Conservation (phyloP, 306 rosid genomes). For the Cicer yamashitae region DNA sequence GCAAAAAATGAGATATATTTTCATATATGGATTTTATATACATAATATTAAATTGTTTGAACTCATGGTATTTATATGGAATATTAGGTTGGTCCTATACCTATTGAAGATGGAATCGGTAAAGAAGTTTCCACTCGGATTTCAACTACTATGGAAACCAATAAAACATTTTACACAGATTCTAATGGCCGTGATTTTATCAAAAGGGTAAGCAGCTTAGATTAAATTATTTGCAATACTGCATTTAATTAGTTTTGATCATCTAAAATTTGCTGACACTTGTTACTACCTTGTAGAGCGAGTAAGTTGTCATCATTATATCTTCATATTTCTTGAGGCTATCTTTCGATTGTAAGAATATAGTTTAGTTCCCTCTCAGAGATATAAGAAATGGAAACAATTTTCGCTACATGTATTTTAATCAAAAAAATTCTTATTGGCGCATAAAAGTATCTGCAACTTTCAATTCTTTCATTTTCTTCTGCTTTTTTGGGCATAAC, state of each 20-base stretch:
- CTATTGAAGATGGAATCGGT: constrained; percentile 85
- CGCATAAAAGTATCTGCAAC: constrained; percentile 4
- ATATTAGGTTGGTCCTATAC: constrained; percentile 93
- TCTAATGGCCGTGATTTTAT: constrained; percentile 96
- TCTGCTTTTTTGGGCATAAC: constrained; percentile 35
- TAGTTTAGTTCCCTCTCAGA: constrained; percentile 1
- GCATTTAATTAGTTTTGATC: constrained; percentile 37
- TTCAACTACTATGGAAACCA: constrained; percentile 64
- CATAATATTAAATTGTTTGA: constrained; percentile 31
- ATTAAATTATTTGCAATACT: constrained; percentile 26
- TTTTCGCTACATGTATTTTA: neutral
- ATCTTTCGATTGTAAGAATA: constrained; percentile 17
- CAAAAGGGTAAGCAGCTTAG: constrained; percentile 71
- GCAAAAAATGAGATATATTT: constrained; percentile 28
- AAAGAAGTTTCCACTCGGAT: constrained; percentile 84
- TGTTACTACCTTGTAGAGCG: constrained; percentile 32
- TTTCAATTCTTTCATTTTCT: constrained; percentile 8
- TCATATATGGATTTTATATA: constrained; percentile 19
- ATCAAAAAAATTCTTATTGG: constrained; percentile 19
- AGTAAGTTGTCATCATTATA: constrained; percentile 17
- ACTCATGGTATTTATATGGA: constrained; percentile 27
- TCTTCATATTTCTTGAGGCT: constrained; percentile 17
- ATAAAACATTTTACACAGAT: constrained; percentile 87
- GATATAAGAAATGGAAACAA: constrained; percentile 36
- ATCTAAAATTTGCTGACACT: constrained; percentile 28